Evolutionary conservation across 345 rosid species (phyloP), one percentile per base, ranked within the genome.

Genomic region (Noccaea caerulescens): DNA sequence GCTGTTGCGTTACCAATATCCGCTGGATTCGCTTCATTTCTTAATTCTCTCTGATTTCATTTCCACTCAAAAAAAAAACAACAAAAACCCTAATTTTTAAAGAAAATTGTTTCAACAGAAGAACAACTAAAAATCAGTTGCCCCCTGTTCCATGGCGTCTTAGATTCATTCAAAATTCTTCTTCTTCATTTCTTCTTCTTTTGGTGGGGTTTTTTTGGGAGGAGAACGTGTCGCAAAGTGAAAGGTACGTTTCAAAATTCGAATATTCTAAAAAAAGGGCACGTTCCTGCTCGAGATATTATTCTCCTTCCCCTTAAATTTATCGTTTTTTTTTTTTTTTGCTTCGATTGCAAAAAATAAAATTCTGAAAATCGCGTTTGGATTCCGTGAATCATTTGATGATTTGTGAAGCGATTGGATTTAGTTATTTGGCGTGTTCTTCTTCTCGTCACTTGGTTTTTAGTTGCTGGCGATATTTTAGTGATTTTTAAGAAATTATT

Each of bases 251-350:
- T 58, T 58, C 32, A 37, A 32, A 58, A 37, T 38, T 10, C 63
- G 45, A 58, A 58, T 58, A 58, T 37, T 58, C 63, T 58, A 6
- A 5, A 41, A 1, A 46, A 6, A 56, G 18, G 44, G 27, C 65
- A 61, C 74, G 67, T 68, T 74, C 78, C 50, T 67, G 63, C 72
- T 67, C 68, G 44, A 23, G 20, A 39, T 58, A n/a, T 69, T 75
- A 23, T 67, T 60, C 58, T 18, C 7, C 11, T 2, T 43, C 30
- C 10, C 11, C 1, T 55, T 59, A 46, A 46, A 69, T 46, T 43
- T n/a, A 34, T 56, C 27, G 61, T 56, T 37, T 57, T 27, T 37
- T 36, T 57, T 11, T 18, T 53, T 12, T 23, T 41, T 18, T 7
- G 2, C 30, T 36, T 64, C 20, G 49, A 9, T 58, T 13, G 33